These are phyloP conservation scores for Citrus glauca DNA, from an alignment of 345 rosid species.

Conservation along the genomic window DNA sequence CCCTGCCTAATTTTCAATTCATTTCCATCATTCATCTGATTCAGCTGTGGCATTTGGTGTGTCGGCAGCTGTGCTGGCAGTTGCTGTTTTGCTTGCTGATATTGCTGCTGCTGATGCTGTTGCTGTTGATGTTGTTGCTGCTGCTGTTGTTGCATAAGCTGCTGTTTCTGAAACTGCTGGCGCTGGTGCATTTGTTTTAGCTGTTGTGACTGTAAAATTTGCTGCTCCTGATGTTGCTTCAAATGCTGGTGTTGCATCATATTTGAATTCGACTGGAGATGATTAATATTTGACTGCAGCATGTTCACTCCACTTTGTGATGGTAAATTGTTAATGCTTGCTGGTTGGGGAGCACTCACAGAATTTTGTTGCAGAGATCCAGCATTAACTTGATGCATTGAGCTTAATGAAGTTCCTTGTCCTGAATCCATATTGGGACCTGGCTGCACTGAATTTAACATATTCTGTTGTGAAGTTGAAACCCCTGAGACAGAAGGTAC, in stretches of 20 bases:
- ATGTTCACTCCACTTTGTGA: constrained; percentile 59
- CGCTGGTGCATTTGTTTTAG: constrained; percentile 57
- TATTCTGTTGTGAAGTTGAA: constrained; percentile 57
- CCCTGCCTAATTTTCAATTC: constrained; percentile 67
- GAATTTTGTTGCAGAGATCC: constrained; percentile 71
- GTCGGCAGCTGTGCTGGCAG: constrained; percentile 36
- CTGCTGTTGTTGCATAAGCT: constrained; percentile 32
- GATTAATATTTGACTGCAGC: constrained; percentile 54
- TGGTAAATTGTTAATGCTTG: constrained; percentile 48
- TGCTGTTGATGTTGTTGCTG: constrained; percentile 38
- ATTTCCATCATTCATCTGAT: constrained; percentile 71
- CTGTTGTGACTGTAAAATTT: constrained; percentile 51
- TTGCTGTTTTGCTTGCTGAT: constrained; percentile 77
- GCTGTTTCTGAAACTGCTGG: constrained; percentile 54
- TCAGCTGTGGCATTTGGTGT: constrained; percentile 60
- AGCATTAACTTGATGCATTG: constrained; percentile 59
- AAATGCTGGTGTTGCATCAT: constrained; percentile 75
- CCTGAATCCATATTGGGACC: constrained; percentile 60
- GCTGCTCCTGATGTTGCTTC: constrained; percentile 69
- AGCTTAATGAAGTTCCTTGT: constrained; percentile 60
- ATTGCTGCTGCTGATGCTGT: constrained; percentile 43
- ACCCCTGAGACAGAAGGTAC: constrained; percentile 65
- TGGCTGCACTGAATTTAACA: constrained; percentile 61
- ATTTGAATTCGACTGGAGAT: constrained; percentile 61
- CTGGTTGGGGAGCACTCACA: constrained; percentile 52